These are phyloP conservation scores for Nakazawaea anatomiae DNA, from an alignment of 805 yeast genomes.

Conservation along the genomic window DNA sequence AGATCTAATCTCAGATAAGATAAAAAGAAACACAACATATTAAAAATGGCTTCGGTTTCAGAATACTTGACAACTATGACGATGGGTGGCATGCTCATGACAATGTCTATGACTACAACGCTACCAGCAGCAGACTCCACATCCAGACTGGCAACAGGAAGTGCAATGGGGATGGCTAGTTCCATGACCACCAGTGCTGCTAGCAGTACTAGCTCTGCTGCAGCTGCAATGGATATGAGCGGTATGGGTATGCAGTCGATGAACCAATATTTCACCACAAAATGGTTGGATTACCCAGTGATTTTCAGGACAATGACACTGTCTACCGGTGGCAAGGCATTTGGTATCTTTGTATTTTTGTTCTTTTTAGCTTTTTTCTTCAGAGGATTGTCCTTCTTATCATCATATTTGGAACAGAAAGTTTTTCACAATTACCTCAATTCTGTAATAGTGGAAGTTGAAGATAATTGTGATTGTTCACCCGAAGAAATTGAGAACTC, in stretches of 20 bases:
- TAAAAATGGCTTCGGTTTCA: not conserved
- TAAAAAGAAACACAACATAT: not conserved
- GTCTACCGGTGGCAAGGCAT: constrained; percentile 50
- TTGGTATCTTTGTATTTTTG: constrained; percentile 64
- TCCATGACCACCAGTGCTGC: not conserved
- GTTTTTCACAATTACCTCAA: constrained; percentile 45
- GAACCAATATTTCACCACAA: constrained; percentile 53
- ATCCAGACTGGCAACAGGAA: too few species aligned
- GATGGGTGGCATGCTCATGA: constrained; percentile 11
- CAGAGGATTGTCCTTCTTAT: constrained; percentile 52
- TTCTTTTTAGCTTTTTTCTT: constrained; percentile 54
- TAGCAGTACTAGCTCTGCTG: not conserved
- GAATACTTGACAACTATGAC: constrained; percentile 8
- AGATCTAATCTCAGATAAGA: too few species aligned
- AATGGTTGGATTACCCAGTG: constrained; percentile 53
- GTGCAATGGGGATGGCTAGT: too few species aligned
- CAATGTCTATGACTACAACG: constrained; percentile 12
- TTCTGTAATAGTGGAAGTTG: constrained; percentile 19
- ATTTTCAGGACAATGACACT: constrained; percentile 53
- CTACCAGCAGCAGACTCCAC: constrained; percentile 1
- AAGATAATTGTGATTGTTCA: constrained; percentile 29
- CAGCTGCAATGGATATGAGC: constrained; percentile 13
- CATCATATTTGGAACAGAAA: constrained; percentile 60
- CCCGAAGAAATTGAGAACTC: constrained; percentile 17
- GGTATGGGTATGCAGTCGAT: constrained; percentile 23